Evolutionary conservation across 148 eudicot genomes (phyloP), one percentile per base, ranked within the genome.

Genomic region (Camellia lanceoleosa): DNA sequence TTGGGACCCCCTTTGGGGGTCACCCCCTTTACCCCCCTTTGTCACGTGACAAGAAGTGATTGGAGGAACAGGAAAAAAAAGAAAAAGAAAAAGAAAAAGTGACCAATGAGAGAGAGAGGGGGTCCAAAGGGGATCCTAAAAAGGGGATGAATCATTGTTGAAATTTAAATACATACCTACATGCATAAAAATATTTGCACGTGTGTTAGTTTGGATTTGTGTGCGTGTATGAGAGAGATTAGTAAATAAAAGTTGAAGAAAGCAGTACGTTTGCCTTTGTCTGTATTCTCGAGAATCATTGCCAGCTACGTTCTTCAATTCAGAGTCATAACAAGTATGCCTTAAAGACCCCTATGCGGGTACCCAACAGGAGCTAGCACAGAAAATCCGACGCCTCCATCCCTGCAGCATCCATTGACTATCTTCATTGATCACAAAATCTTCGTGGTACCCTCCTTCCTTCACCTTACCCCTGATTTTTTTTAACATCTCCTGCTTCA

Each of bases 401-500:
- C 81, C 81, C 64, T 82, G 85, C 66, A 82, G 47, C 51, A 82
- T 13, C 85, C 85, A 82, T 46, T 66, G 62, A 23, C 85, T 82
- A 66, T 82, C 78, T 73, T 73, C 81, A 51, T 82, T 78, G 2
- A 82, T 20, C 41, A 43, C 77, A 30, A 82, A 82, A 67, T 82
- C 75, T 68, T 78, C 68, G 60, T 78, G 66, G 58, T 54, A 78
- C 51, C 13, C 38, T 30, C 38, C 72, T 41, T 66, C 18, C 54
- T 64, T 76, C 30, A 62, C 81, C 77, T 71, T 87, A 68, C 43
- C 68, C 85, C 81, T 85, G 8, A 83, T 46, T 46, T 74, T 83
- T 19, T 78, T 78, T 30, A 82, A 9, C 1, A 73, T 11, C n/a
- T 82, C 81, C 74, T 64, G 67, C 46, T 56, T 65, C 65, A 82